These are phyloP conservation scores for Halophytophthora batemanensis DNA, from an alignment of 352 stramenopile species.

Conservation along the genomic window DNA sequence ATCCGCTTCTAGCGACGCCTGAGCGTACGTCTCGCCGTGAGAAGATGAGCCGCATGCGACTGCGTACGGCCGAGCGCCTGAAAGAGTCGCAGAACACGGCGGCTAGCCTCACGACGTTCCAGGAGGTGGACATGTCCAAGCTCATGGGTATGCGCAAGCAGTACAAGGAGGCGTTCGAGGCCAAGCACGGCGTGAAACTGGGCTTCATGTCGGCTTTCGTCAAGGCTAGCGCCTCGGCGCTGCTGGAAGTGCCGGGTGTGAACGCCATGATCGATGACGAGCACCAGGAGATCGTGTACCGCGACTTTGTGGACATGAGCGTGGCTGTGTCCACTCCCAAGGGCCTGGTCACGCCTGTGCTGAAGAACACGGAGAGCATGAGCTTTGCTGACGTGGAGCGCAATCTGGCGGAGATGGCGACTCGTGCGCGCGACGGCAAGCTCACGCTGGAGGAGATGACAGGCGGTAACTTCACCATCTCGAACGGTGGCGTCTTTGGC, in stretches of 20 bases:
- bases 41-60: conserved; percentile 99
- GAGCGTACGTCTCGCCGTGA: conserved; percentile 74
- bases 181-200: conserved; percentile 98
- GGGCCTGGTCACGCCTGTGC: conserved; percentile 97
- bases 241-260: conserved; percentile 94
- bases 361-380: conserved; percentile 98
- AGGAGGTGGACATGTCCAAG: conserved; percentile 98
- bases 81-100: conserved; percentile 98
- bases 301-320: conserved; percentile 98
- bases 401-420: conserved; percentile 92
- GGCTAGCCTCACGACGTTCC: conserved; percentile 99
- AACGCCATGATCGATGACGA: conserved; percentile 98
- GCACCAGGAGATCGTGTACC: conserved; percentile 98
- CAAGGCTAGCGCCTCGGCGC: conserved; percentile 91
- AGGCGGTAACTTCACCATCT: conserved; percentile 95
- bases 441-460: conserved; percentile 67
- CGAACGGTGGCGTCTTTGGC: conserved; percentile 91
- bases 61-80: conserved; percentile 95
- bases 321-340: conserved; percentile 96
- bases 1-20: conserved; percentile 47
- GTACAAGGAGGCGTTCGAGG: conserved; percentile 96
- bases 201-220: conserved; percentile 99
- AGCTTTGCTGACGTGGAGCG: conserved; percentile 98
- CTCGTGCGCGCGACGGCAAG: conserved; percentile 66
- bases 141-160: conserved; percentile 93